These are phyloP conservation scores for Phyllosticta citriasiana DNA, from an alignment of 2,329 filamentous ascomycete species.

Conservation along the genomic window DNA sequence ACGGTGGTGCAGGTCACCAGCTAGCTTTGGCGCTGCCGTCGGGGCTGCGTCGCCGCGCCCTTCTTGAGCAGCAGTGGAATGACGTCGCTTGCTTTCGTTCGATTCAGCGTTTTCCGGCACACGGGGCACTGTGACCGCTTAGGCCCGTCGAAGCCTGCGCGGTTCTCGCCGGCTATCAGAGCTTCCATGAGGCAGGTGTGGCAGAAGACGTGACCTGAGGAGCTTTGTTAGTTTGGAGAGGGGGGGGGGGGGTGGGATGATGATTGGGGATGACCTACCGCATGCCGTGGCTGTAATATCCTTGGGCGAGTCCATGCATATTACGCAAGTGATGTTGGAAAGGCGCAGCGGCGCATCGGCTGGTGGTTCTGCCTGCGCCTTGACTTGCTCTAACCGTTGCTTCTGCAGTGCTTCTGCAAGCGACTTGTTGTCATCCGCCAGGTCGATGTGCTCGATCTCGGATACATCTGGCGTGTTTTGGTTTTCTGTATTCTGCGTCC, in stretches of 20 bases:
- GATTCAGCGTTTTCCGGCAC: constrained; percentile 35
- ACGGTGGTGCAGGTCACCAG: neutral
- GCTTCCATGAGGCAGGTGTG: constrained; percentile 53
- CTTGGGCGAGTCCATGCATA: constrained; percentile 53
- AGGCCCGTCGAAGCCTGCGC: constrained; percentile 32
- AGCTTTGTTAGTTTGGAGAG: neutral
- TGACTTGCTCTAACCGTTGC: constrained; percentile 43
- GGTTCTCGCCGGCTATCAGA: constrained; percentile 46
- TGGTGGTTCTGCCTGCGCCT: constrained; percentile 23
- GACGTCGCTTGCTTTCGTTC: constrained; percentile 30
- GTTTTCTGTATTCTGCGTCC: constrained; percentile 6
- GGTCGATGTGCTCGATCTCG: constrained; percentile 40
- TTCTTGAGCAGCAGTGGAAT: constrained; percentile 17
- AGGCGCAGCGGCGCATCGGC: constrained; percentile 30
- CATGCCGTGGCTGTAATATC: constrained; percentile 51
- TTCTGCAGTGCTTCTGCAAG: constrained; percentile 41
- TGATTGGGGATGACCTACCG: constrained; percentile 34
- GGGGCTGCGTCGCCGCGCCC: constrained; percentile 3
- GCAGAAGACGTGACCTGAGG: constrained; percentile 52
- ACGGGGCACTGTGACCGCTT: constrained; percentile 38
- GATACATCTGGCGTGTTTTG: neutral
- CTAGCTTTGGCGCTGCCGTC: neutral
- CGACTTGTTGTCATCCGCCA: constrained; percentile 32
- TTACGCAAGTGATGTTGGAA: constrained; percentile 47
- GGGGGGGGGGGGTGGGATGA: no score